These are phyloP conservation scores for Citrus reticulata DNA, from an alignment of 345 rosid genomes.

Conservation along the genomic window DNA sequence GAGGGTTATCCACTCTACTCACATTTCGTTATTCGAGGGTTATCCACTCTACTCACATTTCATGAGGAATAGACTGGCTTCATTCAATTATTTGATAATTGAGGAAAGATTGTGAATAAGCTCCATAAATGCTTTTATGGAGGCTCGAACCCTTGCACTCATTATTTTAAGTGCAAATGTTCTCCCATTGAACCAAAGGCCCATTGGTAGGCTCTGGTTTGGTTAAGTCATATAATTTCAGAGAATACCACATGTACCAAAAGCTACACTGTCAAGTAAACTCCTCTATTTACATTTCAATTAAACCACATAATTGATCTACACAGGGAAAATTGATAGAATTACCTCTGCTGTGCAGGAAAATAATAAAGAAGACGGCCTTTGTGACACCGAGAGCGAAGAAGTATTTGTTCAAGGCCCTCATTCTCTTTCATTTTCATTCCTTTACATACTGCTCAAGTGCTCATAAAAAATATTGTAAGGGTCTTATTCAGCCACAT, in stretches of 20 bases:
- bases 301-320: not conserved
- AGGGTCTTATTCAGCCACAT: not conserved
- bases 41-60: too few relatives aligned
- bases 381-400: conserved; percentile 78
- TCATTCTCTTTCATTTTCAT: conserved; percentile 34
- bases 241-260: not conserved
- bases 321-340: not conserved
- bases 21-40: too few relatives aligned
- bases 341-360: conserved; percentile 63
- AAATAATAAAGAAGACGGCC: conserved; percentile 90
- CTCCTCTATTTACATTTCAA: not conserved
- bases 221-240: not conserved
- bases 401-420: conserved; percentile 66
- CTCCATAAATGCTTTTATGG: too few relatives aligned
- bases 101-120: too few relatives aligned
- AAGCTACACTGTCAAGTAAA: not conserved
- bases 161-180: too few relatives aligned
- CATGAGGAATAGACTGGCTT: too few relatives aligned
- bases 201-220: not conserved
- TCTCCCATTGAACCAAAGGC: too few relatives aligned
- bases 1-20: too few relatives aligned
- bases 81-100: too few relatives aligned
- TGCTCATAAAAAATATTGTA: conserved; percentile 4
- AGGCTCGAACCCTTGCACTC: too few relatives aligned
- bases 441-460: conserved; percentile 56